These are phyloP conservation scores for Theileria parva DNA, from an alignment of 169 alveolate species.

Conservation along the genomic window DNA sequence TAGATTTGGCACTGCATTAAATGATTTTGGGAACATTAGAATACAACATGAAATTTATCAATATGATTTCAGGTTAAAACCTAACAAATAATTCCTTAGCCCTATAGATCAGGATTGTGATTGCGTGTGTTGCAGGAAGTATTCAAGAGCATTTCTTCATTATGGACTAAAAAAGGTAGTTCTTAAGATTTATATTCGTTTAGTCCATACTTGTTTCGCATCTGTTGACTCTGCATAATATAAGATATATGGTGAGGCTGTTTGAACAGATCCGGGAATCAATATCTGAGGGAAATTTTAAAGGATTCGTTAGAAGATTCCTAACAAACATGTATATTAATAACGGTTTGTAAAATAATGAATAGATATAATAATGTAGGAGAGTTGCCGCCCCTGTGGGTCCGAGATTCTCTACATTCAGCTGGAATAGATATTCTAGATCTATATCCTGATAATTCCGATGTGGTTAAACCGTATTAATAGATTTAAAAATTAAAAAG, in stretches of 20 bases:
- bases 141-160: constrained; percentile 75
- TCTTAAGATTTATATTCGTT: constrained; percentile 32
- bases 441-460: constrained; percentile 3
- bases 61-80: constrained; percentile 69
- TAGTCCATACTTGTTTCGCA: constrained; percentile 84
- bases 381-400: constrained; percentile 37
- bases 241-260: constrained; percentile 83
- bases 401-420: constrained; percentile 32
- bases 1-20: constrained; percentile 95
- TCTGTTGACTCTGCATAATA: constrained; percentile 89
- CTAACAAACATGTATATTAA: constrained; percentile 20
- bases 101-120: constrained; percentile 90
- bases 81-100: constrained; percentile 49
- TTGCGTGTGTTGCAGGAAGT: constrained; percentile 91
- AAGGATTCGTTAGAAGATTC: constrained; percentile 17
- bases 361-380: constrained; percentile 2
- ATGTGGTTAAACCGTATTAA: neutral
- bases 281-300: constrained; percentile 22
- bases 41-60: constrained; percentile 19
- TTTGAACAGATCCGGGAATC: constrained; percentile 54
- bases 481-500: neutral
- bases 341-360: constrained; percentile 8
- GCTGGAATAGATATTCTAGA: constrained; percentile 33
- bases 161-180: constrained; percentile 23
- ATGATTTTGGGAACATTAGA: constrained; percentile 37